Evolutionary conservation across 257 asterid genomes (phyloP).

Genomic region (Capsicum chinense): DNA sequence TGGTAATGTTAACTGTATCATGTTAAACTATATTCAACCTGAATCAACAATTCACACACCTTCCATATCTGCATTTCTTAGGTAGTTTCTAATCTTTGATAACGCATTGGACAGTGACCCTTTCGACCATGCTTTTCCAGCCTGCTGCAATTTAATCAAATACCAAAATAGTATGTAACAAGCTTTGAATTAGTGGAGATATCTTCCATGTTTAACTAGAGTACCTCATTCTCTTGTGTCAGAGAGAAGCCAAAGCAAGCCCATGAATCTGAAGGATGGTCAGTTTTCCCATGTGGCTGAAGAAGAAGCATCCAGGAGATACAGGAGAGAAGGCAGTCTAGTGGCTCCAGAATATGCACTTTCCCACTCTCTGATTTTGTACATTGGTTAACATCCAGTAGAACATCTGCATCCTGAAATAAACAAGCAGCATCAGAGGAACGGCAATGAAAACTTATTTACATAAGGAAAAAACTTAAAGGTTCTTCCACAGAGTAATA

Average conservation of each 20-base stretch:
- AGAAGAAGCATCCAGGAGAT: conserved; percentile 82
- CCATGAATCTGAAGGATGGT: conserved; percentile 58
- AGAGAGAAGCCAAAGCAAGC: conserved; percentile 84
- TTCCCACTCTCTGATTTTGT: conserved; percentile 64
- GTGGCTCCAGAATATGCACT: conserved; percentile 70
- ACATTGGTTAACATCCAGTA: conserved; percentile 57
- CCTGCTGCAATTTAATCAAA: conserved; percentile 47
- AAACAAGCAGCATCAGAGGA: not conserved
- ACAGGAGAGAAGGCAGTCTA: conserved; percentile 82
- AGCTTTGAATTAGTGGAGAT: not conserved
- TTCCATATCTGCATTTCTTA: conserved; percentile 66
- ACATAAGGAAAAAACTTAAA: not conserved
- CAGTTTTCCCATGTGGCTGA: conserved; percentile 67
- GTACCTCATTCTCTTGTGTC: conserved; percentile 83
- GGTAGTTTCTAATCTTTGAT: conserved; percentile 59
- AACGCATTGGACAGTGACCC: conserved; percentile 66
- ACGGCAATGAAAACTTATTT: not conserved
- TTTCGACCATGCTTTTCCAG: conserved; percentile 62
- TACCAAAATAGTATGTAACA: not conserved
- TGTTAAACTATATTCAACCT: not conserved
- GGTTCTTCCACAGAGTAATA: conserved; percentile 10
- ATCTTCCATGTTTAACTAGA: not conserved
- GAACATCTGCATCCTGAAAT: conserved; percentile 65
- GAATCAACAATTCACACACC: conserved; percentile 46
- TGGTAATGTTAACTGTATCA: not conserved